phyloP scores from a whole-genome alignment of 441 rosid genomes.

The Capsella rubella region DNA sequence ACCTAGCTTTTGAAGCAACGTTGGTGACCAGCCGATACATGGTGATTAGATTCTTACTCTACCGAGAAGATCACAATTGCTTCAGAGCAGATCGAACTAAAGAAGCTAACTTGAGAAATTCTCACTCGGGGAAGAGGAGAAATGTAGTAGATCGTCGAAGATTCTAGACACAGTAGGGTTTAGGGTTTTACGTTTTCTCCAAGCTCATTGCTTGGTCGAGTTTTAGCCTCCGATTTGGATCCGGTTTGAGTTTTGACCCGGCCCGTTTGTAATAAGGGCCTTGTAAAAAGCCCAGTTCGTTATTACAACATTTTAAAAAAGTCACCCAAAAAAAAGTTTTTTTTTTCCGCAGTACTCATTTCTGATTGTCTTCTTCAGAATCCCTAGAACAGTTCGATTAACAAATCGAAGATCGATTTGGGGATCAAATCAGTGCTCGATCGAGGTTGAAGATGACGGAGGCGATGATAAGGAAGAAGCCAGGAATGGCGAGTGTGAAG shows the following conservation, averaged over 20 bases:
- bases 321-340: neutral
- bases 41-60: conserved; percentile 8
- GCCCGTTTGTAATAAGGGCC: conserved; percentile 22
- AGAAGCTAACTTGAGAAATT: conserved; percentile 15
- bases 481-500: conserved; percentile 96
- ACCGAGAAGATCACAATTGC: conserved; percentile 11
- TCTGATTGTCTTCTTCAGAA: conserved; percentile 9
- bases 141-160: conserved; percentile 46
- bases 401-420: conserved; percentile 18
- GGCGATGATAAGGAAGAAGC: conserved; percentile 92
- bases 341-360: neutral
- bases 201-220: conserved; percentile 12
- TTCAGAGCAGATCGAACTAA: conserved; percentile 18
- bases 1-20: conserved; percentile 87
- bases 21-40: conserved; percentile 81
- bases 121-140: conserved; percentile 4
- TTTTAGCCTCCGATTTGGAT: conserved; percentile 27
- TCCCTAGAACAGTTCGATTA: conserved; percentile 22
- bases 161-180: conserved; percentile 54
- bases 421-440: conserved; percentile 7
- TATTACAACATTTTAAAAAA: neutral
- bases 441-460: conserved; percentile 74
- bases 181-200: conserved; percentile 61
- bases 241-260: conserved; percentile 27
- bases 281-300: conserved; percentile 31